Base-by-base conservation (phyloP, 2,329 filamentous ascomycete species). In the Calonectria leucothoes region DNA sequence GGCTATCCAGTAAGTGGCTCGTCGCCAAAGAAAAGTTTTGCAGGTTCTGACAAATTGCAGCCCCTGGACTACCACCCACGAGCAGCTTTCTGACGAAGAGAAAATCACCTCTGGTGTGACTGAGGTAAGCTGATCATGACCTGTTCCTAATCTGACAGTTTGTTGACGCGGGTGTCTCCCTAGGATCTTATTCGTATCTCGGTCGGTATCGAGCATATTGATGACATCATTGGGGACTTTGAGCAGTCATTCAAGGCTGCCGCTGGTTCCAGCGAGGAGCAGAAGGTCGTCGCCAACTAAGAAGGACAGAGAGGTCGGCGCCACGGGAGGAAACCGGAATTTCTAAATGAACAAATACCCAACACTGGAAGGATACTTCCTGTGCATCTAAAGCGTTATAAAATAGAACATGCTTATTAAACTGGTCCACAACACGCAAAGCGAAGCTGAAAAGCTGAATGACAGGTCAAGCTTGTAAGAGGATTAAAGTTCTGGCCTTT, bases 141-240 rank as follows among this genome's bases (percentile, higher is more conserved):
- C 5, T 23, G 4, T n/a, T 31, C 1, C 20, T 12, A n/a, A n/a
- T 11, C 6, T 20, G 6, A 15, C 23, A 51, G 4, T 14, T 67
- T 20, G 31, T 65, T 75, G 31, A 71, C 65, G 33, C 15, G 33
- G 23, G 7, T 14, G 10, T 45, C 42, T 42, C n/a, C n/a, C 11
- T 7, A 95, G 89, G 96, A 98, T 82, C 92, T 96, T 48, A 98
- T 98, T 85, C 94, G 96, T 75, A 97, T 98, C 82, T 98, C 96
- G 0, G 96, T 98, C 72, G 96, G 96, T 66, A 98, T 94, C 0
- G 96, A 98, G 87, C 95, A 98, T 84, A 98, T 98, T 83, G 96
- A 98, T 87, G 96, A 98, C 82, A 98, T 98, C 81, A 97, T 98
- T 82, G 94, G 93, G 79, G 96, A 98, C 86, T 98, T 98, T 83